Base-by-base conservation (phyloP, 2,329 filamentous ascomycete species). In the Sporothrix pallida region DNA sequence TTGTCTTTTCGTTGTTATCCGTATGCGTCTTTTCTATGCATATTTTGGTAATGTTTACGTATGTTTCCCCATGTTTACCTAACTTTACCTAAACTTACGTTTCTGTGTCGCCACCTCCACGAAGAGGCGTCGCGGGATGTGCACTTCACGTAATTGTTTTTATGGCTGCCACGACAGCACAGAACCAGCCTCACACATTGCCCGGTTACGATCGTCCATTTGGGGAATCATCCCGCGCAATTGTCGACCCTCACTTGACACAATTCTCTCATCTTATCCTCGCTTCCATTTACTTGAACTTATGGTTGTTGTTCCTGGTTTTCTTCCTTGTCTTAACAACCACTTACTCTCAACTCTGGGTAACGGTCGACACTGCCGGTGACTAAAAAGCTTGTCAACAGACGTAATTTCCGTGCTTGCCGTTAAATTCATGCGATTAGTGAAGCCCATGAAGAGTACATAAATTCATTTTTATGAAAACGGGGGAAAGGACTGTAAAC, bases 1-100 rank as follows among this genome's bases (percentile, higher is more conserved):
- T 37, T 5, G 31, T 3, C 31, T 31, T 31, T 31, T 31, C 31
- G 2, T 31, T 31, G 2, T 5, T 3, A 5, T 31, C 31, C 5
- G 31, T 5, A 31, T 31, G 31, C 31, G 31, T 31, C 5, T 2
- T 3, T 31, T 31, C 31, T 31, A 3, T 63, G 60, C 44, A 44
- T 44, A 10, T 63, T 44, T 63, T 63, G 23, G 37, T 65, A 37
- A 65, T 10, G 60, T 46, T 65, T 65, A 65, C 31, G 31, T 37
- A 37, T 37, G 2, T 37, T 37, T 37, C 4, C 31, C 4, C 7
- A 5, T 37, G 31, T 37, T 37, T 37, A 2, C 31, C 31, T 3
- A 5, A 3, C 2, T 37, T 37, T 37, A 37, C 31, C 31, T 37
- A 37, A 37, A 37, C 7, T 37, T 37, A 37, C 60, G 60, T 65